Evolutionary conservation across 225 moss, liverwort and hornwort species (phyloP), one percentile per base, ranked within the genome.

Genomic region (Asterella californica): DNA sequence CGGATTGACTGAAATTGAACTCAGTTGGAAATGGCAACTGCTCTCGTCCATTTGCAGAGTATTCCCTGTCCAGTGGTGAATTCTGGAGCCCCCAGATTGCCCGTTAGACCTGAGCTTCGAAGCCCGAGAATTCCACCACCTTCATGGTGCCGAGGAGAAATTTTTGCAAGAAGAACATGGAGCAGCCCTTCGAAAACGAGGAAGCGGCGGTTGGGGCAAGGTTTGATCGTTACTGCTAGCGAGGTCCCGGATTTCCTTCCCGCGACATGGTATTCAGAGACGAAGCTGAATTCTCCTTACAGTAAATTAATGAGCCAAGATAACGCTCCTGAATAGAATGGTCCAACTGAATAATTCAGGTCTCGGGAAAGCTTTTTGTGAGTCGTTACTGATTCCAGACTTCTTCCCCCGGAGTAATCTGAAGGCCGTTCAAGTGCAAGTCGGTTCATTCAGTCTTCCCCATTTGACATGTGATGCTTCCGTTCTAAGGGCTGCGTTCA

Each of bases 181-280:
- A 37, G 17, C 0, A 54, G 36, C 34, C 2, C 33, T 34, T 59
- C 14, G 34, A 37, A 21, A 54, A 15, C 34, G 36, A 75, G 22
- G 21, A 75, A 37, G 36, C 34, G 34, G 4, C 10, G 30, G 6
- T 0, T 11, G 29, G 71, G 55, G 65, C 76, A 61, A 18, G 11
- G 29, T 60, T 69, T 76, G n/a, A 66, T 78, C 32, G 77, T 72
- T 2, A 78, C 68, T 29, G 68, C 76, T 27, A 88, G 85, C 86
- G 88, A 89, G 7, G 84, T 89, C 66, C 88, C 88, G 17, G 88
- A 89, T 70, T 89, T 84, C 81, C 86, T 89, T 67, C 88, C 88
- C 9, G 80, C 88, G 22, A 80, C 86, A 54, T 89, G 88, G 88
- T 89, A 88, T 0, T 49, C 53, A 15, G 10, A 53, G 6, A 30